Conservation (phyloP, 345 rosid species). For the Hirschfeldia incana region DNA sequence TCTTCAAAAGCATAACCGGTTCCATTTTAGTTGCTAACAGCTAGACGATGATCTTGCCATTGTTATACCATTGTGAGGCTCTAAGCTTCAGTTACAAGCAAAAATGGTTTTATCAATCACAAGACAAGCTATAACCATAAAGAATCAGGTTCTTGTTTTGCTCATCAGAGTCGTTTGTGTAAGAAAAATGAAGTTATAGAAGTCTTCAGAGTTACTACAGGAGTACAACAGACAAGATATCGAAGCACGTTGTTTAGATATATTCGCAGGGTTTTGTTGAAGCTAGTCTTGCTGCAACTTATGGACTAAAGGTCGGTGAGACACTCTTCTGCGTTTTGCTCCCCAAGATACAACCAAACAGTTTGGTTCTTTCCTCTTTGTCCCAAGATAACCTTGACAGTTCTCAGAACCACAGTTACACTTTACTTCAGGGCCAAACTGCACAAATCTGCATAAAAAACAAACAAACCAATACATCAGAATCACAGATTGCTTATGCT, state of each 20-base stretch:
- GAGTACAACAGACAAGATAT: neutral
- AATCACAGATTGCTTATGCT: neutral
- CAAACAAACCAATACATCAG: neutral
- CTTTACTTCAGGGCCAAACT: slow-evolving; percentile 87
- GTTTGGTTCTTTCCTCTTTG: slow-evolving; percentile 59
- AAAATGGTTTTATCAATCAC: neutral
- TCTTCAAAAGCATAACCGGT: neutral
- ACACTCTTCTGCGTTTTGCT: slow-evolving; percentile 70
- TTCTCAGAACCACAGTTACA: slow-evolving; percentile 79
- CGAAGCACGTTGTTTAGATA: neutral
- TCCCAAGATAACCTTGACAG: slow-evolving; percentile 83
- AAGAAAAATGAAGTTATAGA: neutral
- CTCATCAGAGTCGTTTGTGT: neutral
- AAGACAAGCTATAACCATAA: neutral
- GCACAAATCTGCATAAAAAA: slow-evolving; percentile 61
- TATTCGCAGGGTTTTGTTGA: neutral
- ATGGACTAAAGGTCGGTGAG: slow-evolving; percentile 14
- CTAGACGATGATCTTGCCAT: neutral
- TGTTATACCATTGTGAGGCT: neutral
- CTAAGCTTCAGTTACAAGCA: neutral
- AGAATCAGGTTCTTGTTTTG: neutral
- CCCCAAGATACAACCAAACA: slow-evolving; percentile 70
- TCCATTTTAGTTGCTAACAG: neutral
- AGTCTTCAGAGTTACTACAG: neutral
- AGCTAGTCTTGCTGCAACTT: slow-evolving; percentile 25